Conservation (phyloP, 1,284 basidiomycete genomes). For the Ceratobasidium sp. region DNA sequence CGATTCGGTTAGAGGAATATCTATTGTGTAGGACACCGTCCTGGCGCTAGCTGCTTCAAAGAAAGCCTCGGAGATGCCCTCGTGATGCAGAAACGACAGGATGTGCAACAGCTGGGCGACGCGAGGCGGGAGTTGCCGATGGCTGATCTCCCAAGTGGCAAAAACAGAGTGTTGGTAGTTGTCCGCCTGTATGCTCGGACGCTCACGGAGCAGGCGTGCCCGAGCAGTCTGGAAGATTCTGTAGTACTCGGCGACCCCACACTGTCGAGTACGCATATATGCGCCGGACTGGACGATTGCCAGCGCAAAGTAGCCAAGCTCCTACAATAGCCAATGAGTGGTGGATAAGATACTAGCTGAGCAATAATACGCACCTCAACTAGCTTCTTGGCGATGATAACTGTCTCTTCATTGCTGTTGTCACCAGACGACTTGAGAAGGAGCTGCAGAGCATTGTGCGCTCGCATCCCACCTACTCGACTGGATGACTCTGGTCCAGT, state of each 20-base stretch:
- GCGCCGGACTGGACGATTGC: slow-evolving; percentile 22
- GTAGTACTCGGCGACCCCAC: not conserved
- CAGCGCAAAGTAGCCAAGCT: not conserved
- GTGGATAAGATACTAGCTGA: not conserved
- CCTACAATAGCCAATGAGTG: not conserved
- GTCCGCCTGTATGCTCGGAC: not conserved
- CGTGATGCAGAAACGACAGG: slow-evolving; percentile 22
- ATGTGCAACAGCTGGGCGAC: slow-evolving; percentile 2
- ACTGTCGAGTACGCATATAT: slow-evolving; percentile 15
- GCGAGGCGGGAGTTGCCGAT: not conserved
- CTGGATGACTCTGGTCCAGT: not conserved
- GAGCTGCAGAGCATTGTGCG: not conserved
- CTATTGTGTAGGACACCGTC: too few species aligned
- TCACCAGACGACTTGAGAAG: not conserved
- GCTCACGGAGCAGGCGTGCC: not conserved
- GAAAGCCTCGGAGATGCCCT: slow-evolving; percentile 11
- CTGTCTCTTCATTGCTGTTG: not conserved
- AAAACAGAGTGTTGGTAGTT: not conserved
- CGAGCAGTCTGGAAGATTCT: not conserved
- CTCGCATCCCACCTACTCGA: not conserved
- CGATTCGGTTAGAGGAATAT: not conserved
- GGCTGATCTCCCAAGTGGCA: slow-evolving; percentile 7
- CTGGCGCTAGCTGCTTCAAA: not conserved
- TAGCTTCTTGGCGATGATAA: not conserved
- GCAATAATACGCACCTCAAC: not conserved